Evolutionary conservation across 805 yeast genomes (phyloP).

Genomic region (Maudiozyma pseudohumilis): DNA sequence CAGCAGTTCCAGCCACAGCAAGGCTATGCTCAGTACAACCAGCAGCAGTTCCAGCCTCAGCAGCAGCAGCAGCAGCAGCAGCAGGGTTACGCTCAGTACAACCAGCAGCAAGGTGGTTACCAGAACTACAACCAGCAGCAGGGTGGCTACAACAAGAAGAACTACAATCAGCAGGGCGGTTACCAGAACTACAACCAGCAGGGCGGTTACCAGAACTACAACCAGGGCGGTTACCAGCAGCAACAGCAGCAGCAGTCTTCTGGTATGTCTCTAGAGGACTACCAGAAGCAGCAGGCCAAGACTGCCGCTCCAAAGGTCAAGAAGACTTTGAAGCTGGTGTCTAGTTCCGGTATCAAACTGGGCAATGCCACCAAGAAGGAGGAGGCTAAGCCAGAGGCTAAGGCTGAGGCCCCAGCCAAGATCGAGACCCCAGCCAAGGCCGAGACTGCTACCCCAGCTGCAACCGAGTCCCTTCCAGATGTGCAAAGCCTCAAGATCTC

Average conservation of each 20-base stretch:
- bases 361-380: conserved; percentile 40
- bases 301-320: conserved; percentile 43
- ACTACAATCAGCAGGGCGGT: conserved; percentile 10
- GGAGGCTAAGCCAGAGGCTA: conserved; percentile 18
- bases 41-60: conserved; percentile 20
- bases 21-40: conserved; percentile 22
- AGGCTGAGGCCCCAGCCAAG: neutral
- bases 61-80: conserved; percentile 18
- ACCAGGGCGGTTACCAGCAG: conserved; percentile 12
- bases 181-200: conserved; percentile 2
- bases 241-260: conserved; percentile 20
- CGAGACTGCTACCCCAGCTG: neutral
- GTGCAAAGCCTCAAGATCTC: conserved; percentile 24
- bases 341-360: conserved; percentile 56
- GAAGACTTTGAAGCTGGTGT: conserved; percentile 55
- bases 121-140: conserved; percentile 11
- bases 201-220: conserved; percentile 4
- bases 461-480: conserved; percentile 20
- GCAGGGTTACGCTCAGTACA: conserved; percentile 20
- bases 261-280: conserved; percentile 75
- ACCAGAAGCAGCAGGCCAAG: conserved; percentile 53
- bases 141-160: conserved; percentile 21
- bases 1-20: conserved; percentile 19
- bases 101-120: conserved; percentile 12
- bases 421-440: conserved; percentile 1